phyloP scores from a whole-genome alignment of 345 rosid genomes.

The Nephelium lappaceum region DNA sequence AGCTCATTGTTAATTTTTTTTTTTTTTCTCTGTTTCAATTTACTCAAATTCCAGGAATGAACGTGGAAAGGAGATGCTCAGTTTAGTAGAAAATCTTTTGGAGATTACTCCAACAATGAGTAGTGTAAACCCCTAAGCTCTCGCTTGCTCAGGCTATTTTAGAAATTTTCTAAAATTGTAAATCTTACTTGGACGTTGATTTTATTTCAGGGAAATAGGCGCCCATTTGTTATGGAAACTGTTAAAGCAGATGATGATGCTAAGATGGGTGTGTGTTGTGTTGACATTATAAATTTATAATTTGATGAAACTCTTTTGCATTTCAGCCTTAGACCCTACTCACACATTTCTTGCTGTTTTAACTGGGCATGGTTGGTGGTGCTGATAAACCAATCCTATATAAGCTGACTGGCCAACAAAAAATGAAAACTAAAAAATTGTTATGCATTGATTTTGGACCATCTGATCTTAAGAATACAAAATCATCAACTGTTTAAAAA shows the following conservation, averaged over 20 bases:
- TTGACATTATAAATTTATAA: constrained; percentile 6
- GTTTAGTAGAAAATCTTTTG: constrained; percentile 74
- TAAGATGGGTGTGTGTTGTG: constrained; percentile 63
- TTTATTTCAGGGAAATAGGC: constrained; percentile 68
- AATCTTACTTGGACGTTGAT: not conserved
- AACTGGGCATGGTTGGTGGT: too few relatives aligned
- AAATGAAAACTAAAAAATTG: not conserved
- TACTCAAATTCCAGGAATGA: constrained; percentile 60
- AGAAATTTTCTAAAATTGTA: not conserved
- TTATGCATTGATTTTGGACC: not conserved
- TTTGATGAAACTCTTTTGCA: not conserved
- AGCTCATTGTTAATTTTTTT: not conserved
- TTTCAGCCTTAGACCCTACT: not conserved
- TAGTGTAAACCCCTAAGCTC: constrained; percentile 53
- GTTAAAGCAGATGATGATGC: constrained; percentile 95
- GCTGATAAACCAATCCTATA: not conserved
- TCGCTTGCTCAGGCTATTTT: constrained; percentile 1
- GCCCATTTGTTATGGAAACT: constrained; percentile 90
- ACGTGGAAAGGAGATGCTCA: constrained; percentile 88
- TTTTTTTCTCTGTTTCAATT: not conserved
- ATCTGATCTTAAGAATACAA: not conserved
- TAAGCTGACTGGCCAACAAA: not conserved
- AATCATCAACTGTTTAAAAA: not conserved
- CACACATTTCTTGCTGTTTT: too few relatives aligned
- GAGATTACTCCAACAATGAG: constrained; percentile 81